Evolutionary conservation across 1,139 yeast species (phyloP).

Genomic region (Yamadazyma buinensis): DNA sequence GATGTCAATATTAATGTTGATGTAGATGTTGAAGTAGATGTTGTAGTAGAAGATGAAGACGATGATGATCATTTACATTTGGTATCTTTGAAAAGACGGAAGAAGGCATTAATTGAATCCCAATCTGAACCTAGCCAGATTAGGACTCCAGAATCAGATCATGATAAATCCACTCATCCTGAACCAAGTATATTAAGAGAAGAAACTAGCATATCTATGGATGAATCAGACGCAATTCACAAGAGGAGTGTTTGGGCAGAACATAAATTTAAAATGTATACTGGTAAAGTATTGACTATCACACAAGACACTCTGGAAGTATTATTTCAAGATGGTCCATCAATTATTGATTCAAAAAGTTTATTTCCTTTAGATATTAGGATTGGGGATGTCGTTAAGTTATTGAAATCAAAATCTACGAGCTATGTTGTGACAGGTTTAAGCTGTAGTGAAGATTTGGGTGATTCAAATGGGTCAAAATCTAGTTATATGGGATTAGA

Average conservation of each 20-base stretch:
- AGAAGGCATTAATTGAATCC: slow-evolving; percentile 5
- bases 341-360: slow-evolving; percentile 25
- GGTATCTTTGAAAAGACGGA: slow-evolving; percentile 6
- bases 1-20: neutral
- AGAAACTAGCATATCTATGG: slow-evolving; percentile 19
- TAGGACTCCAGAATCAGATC: neutral
- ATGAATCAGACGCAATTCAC: slow-evolving; percentile 16
- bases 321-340: slow-evolving; percentile 31
- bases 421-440: slow-evolving; percentile 50
- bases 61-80: slow-evolving; percentile 13
- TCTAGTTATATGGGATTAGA: too few relatives aligned
- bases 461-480: too few relatives aligned
- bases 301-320: slow-evolving; percentile 26
- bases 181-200: slow-evolving; percentile 12
- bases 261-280: slow-evolving; percentile 32
- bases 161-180: slow-evolving; percentile 1
- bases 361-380: slow-evolving; percentile 32
- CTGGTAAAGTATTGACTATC: slow-evolving; percentile 23
- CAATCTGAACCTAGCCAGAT: slow-evolving; percentile 1
- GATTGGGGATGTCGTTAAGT: slow-evolving; percentile 30
- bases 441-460: slow-evolving; percentile 9
- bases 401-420: slow-evolving; percentile 8
- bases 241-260: slow-evolving; percentile 35
- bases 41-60: neutral
- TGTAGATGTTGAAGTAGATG: too few relatives aligned